These are phyloP conservation scores for Flaveria bidentis DNA, from an alignment of 129 eudicot genomes.

Conservation along the genomic window DNA sequence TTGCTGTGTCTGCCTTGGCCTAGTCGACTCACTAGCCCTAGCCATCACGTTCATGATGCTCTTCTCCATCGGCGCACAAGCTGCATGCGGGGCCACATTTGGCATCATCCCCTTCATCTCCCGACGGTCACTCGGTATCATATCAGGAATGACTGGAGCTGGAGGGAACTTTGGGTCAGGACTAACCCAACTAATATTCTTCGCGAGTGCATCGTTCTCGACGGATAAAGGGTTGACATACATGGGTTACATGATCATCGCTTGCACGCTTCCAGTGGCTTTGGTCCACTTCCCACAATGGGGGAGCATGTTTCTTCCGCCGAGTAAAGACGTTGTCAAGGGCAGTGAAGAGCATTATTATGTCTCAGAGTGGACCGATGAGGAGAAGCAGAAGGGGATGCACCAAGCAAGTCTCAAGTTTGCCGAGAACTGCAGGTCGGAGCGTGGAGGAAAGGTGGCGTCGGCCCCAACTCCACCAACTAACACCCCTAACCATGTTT, in stretches of 20 bases:
- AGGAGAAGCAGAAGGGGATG: constrained; percentile 27
- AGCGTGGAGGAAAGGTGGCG: constrained; percentile 57
- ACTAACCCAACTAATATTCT: constrained; percentile 63
- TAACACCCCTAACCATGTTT: constrained; percentile 26
- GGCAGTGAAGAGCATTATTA: constrained; percentile 30
- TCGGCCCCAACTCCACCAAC: constrained; percentile 45
- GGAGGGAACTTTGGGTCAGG: constrained; percentile 88
- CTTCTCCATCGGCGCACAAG: constrained; percentile 77
- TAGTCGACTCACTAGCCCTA: constrained; percentile 43
- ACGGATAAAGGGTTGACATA: constrained; percentile 49
- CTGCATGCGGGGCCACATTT: constrained; percentile 83
- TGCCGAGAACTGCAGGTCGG: constrained; percentile 64
- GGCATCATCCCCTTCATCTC: constrained; percentile 86
- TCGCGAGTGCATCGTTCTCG: constrained; percentile 50
- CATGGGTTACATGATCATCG: constrained; percentile 70
- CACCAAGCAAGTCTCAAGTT: constrained; percentile 38
- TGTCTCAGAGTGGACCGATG: constrained; percentile 22
- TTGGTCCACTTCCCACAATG: constrained; percentile 41
- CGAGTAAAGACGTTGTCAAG: constrained; percentile 19
- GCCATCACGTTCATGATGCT: constrained; percentile 65
- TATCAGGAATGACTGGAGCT: constrained; percentile 76
- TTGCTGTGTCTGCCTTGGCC: constrained; percentile 63
- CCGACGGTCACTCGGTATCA: constrained; percentile 65
- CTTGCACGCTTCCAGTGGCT: constrained; percentile 57
- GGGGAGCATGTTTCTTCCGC: constrained; percentile 29